Percentiles rank a stretch among this genome's conserved stretches.
These are phyloP conservation scores for Coniella lustricola DNA, from an alignment of 2,329 filamentous ascomycete species.

Conservation along the genomic window DNA sequence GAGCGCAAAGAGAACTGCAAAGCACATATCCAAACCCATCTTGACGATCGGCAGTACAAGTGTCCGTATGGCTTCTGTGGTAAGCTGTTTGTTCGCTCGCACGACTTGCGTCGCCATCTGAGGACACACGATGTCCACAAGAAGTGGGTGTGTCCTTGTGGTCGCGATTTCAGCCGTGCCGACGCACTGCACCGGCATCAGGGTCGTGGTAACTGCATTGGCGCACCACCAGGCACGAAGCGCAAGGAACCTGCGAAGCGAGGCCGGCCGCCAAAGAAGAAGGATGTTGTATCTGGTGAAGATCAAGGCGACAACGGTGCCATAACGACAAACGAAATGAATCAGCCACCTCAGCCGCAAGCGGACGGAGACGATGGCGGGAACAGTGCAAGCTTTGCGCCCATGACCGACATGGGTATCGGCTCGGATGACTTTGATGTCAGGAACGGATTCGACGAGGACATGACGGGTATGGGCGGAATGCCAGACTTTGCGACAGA, in stretches of 20 bases:
- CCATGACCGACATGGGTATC: slow-evolving; percentile 4
- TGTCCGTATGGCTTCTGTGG: slow-evolving; percentile 71
- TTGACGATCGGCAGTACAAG: slow-evolving; percentile 91
- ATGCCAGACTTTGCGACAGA: slow-evolving; percentile 14
- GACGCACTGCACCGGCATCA: slow-evolving; percentile 91
- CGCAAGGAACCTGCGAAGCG: slow-evolving; percentile 51
- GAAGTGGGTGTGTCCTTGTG: slow-evolving; percentile 89
- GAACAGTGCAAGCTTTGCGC: slow-evolving; percentile 10
- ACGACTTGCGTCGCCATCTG: slow-evolving; percentile 93
- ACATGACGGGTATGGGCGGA: slow-evolving; percentile 6
- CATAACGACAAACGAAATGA: slow-evolving; percentile 8
- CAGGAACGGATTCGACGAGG: slow-evolving; percentile 6
- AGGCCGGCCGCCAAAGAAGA: slow-evolving; percentile 56
- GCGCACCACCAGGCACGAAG: slow-evolving; percentile 76
- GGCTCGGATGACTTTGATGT: neutral
- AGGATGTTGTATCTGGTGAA: slow-evolving; percentile 6
- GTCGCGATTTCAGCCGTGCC: slow-evolving; percentile 89
- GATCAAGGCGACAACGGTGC: neutral
- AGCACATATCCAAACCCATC: slow-evolving; percentile 94
- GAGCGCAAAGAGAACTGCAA: slow-evolving; percentile 99
- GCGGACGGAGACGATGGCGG: slow-evolving; percentile 1
- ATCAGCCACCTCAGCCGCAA: slow-evolving; percentile 10
- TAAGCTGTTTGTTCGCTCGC: slow-evolving; percentile 94
- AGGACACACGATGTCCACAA: slow-evolving; percentile 97
- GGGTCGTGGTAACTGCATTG: slow-evolving; percentile 93